phyloP scores from a whole-genome alignment of 164 flowering plant genomes.

The Berberis thunbergii region DNA sequence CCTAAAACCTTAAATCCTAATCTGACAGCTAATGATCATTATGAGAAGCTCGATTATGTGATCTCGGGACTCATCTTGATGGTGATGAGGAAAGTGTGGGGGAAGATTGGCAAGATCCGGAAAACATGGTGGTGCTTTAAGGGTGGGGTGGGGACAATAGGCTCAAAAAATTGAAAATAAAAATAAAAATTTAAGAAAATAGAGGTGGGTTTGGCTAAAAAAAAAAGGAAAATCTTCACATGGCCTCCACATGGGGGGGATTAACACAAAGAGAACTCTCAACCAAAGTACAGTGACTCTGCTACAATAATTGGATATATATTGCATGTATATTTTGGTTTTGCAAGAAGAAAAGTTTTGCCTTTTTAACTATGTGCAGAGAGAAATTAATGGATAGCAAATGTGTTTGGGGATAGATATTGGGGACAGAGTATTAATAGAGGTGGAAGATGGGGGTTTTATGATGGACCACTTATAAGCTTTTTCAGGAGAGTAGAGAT shows the following conservation, averaged over 20 bases:
- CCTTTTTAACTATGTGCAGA: not conserved
- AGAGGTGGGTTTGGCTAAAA: conserved; percentile 5
- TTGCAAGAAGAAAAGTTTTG: not conserved
- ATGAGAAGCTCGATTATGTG: too few species aligned
- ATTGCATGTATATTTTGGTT: not conserved
- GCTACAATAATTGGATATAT: not conserved
- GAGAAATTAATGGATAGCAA: too few species aligned
- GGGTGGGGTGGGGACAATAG: conserved; percentile 8
- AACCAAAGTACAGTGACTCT: not conserved
- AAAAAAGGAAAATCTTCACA: conserved; percentile 18
- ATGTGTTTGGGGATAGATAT: too few species aligned
- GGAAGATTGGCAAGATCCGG: conserved; percentile 29
- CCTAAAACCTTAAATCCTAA: too few species aligned
- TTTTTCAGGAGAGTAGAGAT: not conserved
- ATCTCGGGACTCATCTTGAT: not conserved
- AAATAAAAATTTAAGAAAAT: conserved; percentile 9
- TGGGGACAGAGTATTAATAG: too few species aligned
- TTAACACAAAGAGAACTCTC: not conserved
- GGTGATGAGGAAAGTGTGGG: conserved; percentile 2
- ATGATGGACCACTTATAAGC: not conserved
- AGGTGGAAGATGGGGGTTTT: too few species aligned
- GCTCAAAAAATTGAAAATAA: not conserved
- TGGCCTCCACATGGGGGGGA: conserved; percentile 44
- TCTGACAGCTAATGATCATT: too few species aligned
- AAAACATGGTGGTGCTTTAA: conserved; percentile 31